These are phyloP conservation scores for Cryptomeria japonica DNA, from an alignment of 75 land plant species.

Conservation along the genomic window DNA sequence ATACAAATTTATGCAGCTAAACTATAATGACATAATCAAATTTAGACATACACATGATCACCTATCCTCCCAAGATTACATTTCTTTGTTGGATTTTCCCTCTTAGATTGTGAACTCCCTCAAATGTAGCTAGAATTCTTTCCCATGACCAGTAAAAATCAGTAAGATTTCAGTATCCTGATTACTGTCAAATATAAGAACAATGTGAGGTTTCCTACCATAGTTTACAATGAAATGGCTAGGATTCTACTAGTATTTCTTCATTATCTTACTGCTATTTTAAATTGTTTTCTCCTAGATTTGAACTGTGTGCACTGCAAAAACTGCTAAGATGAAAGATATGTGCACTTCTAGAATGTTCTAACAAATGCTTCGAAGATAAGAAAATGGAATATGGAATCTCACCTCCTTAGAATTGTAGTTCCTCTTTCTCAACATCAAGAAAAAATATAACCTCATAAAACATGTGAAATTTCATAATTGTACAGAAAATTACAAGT, in stretches of 20 bases:
- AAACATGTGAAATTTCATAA: neutral
- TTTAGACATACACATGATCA: neutral
- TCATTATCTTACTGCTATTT: neutral
- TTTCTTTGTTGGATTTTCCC: neutral
- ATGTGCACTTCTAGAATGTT: neutral
- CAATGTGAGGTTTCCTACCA: neutral
- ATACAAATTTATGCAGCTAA: neutral
- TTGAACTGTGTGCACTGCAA: neutral
- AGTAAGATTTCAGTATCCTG: neutral
- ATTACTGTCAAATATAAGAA: neutral
- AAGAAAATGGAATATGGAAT: neutral
- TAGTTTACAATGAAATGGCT: neutral
- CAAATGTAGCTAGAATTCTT: neutral
- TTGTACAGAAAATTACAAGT: neutral
- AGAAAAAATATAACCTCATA: neutral
- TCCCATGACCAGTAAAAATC: neutral
- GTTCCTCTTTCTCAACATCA: neutral
- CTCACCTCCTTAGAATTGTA: neutral
- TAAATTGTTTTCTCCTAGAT: neutral
- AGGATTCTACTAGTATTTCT: neutral
- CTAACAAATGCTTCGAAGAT: neutral
- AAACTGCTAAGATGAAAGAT: neutral
- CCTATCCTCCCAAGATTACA: neutral
- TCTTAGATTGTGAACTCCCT: neutral
- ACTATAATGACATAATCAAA: neutral